Percentiles rank a stretch among this genome's conserved stretches.
These are phyloP conservation scores for Royoungia palumana DNA, from an alignment of 768 basidiomycete genomes.

Conservation along the genomic window DNA sequence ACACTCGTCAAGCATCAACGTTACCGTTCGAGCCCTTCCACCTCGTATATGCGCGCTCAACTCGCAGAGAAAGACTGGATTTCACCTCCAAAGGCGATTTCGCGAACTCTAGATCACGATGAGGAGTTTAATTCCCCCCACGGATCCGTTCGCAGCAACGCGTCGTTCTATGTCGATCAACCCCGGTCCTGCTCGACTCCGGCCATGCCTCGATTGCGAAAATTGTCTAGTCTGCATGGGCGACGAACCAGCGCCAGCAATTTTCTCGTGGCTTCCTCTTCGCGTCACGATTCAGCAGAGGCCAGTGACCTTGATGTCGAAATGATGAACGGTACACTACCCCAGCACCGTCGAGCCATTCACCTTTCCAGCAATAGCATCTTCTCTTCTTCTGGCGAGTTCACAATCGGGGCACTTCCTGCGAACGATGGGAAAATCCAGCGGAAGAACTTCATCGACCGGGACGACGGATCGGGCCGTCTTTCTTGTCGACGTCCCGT, in stretches of 20 bases:
- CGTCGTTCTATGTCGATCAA: slow-evolving; percentile 17
- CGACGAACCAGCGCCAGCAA: not conserved
- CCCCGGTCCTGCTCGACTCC: slow-evolving; percentile 31
- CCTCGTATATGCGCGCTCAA: slow-evolving; percentile 28
- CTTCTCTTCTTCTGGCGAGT: slow-evolving; percentile 29
- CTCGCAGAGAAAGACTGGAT: slow-evolving; percentile 12
- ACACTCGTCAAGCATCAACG: slow-evolving; percentile 18
- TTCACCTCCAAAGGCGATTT: slow-evolving; percentile 9
- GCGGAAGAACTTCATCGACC: not conserved
- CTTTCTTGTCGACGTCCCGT: not conserved
- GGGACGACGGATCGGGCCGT: not conserved
- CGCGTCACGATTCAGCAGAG: not conserved
- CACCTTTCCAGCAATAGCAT: slow-evolving; percentile 28
- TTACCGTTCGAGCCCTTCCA: slow-evolving; percentile 19
- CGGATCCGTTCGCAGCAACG: slow-evolving; percentile 2
- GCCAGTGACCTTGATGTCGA: slow-evolving; percentile 10
- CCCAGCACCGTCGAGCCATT: slow-evolving; percentile 8
- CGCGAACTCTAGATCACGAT: not conserved
- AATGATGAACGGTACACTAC: slow-evolving; percentile 17
- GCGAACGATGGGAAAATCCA: not conserved
- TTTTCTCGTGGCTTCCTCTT: not conserved
- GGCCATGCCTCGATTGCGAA: slow-evolving; percentile 2
- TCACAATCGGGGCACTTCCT: slow-evolving; percentile 17
- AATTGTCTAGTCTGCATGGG: not conserved
- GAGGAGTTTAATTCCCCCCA: not conserved